Base-by-base conservation (phyloP, 192 early-diverging fungal genomes). In the Backusella sp. region DNA sequence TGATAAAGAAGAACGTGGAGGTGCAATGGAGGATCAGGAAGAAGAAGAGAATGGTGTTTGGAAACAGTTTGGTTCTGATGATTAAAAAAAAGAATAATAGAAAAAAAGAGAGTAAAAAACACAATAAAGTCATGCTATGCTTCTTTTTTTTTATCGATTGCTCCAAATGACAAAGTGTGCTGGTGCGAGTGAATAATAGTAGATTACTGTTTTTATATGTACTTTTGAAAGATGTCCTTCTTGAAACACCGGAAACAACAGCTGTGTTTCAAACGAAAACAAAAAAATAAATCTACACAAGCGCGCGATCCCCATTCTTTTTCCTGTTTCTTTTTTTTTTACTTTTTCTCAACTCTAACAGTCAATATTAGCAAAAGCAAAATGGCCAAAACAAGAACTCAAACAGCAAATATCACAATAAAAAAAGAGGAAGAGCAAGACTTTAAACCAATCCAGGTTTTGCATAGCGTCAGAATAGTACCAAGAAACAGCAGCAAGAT, bases 31-130 rank as follows among this genome's bases (percentile, higher is more conserved):
- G 65, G 86, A 88, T 15, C 86, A 88, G 17, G 91, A 92, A 1
- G 86, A 93, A 17, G 85, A 90, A 17, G 85, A 90, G 14, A 90
- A 87, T 77, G 87, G 83, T 65, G 88, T 90, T 21, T 74, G 88
- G 82, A 80, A 74, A 39, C 68, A 73, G 6, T 77, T 83, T 72
- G 59, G 70, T 7, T 65, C 72, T 17, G 82, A 83, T 28, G 76
- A 77, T 14, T 72, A 73, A 39, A 39, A 28, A n/a, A 49, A 6
- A 49, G 4, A 49, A 49, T 49, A 32, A 32, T 32, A 32, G 3
- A 0, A 32, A 14, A 14, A 49, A 49, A 44, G 14, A 39, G 37
- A 12, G 9, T 39, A 39, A 39, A 39, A 39, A 39, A 11, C 11
- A 32, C 32, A 32, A 39, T 39, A 39, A 12, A 39, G 0, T 12